phyloP scores from a whole-genome alignment of 2,329 filamentous ascomycete genomes.

The Xylariaceae sp. region DNA sequence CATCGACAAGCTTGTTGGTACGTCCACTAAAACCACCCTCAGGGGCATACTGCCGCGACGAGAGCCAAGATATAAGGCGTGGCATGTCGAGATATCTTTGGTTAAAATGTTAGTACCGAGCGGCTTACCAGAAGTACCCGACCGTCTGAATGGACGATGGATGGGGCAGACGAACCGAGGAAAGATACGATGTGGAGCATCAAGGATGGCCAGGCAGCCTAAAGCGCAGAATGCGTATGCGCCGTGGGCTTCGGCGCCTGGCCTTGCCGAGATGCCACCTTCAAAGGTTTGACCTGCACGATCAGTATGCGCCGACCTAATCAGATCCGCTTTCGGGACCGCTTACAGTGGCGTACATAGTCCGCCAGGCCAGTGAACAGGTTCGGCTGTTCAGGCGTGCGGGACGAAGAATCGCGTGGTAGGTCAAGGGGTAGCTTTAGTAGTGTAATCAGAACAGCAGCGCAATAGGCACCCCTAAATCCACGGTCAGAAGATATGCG shows the following conservation, averaged over 20 bases:
- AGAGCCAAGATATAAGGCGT: conserved; percentile 79
- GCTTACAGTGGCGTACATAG: conserved; percentile 76
- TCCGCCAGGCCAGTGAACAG: conserved; percentile 72
- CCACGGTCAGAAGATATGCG: conserved; percentile 23
- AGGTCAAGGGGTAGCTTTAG: conserved; percentile 79
- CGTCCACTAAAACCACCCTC: conserved; percentile 91
- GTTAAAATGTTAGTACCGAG: conserved; percentile 23
- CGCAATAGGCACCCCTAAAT: conserved; percentile 82
- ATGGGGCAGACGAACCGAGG: conserved; percentile 53
- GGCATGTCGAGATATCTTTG: conserved; percentile 70
- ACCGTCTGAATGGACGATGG: conserved; percentile 33
- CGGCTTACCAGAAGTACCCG: conserved; percentile 34
- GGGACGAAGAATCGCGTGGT: conserved; percentile 65
- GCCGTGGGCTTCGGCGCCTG: conserved; percentile 87
- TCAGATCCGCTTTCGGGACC: conserved; percentile 18
- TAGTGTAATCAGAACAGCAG: conserved; percentile 76
- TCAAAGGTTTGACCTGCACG: conserved; percentile 81
- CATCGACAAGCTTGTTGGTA: conserved; percentile 96
- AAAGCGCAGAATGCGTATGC: conserved; percentile 95
- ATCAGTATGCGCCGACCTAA: conserved; percentile 24
- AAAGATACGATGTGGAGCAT: conserved; percentile 70
- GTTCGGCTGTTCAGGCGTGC: conserved; percentile 56
- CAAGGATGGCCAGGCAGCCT: conserved; percentile 81
- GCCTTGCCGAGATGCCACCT: conserved; percentile 83
- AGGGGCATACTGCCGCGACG: conserved; percentile 80